Conservation (phyloP, 495 filamentous ascomycete species). For the Tuber microsphaerosporum region DNA sequence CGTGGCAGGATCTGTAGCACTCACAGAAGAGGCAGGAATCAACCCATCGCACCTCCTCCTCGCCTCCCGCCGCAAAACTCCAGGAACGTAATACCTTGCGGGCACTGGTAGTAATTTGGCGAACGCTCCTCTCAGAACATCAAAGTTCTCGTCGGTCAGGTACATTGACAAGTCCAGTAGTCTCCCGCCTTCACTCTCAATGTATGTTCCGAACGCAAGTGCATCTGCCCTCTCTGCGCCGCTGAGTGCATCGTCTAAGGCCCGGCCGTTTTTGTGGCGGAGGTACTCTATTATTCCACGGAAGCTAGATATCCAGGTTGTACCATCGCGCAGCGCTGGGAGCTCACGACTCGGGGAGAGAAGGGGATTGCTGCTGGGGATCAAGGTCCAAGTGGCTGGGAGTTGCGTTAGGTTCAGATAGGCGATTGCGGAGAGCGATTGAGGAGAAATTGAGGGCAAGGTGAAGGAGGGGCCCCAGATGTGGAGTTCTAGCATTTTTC, state of each 20-base stretch:
- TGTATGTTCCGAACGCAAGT: constrained; percentile 51
- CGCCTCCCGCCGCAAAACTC: constrained; percentile 53
- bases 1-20: constrained; percentile 26
- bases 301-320: constrained; percentile 63
- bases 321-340: constrained; percentile 61
- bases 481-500: constrained; percentile 63
- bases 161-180: constrained; percentile 78
- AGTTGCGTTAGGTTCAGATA: constrained; percentile 58
- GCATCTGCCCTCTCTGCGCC: constrained; percentile 41
- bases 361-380: constrained; percentile 67
- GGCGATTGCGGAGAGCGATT: constrained; percentile 72
- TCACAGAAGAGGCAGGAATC: constrained; percentile 19
- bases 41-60: constrained; percentile 43
- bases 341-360: constrained; percentile 73
- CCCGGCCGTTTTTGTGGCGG: constrained; percentile 44
- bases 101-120: constrained; percentile 61
- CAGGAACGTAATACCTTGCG: constrained; percentile 67
- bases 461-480: constrained; percentile 85
- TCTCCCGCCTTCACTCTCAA: constrained; percentile 57
- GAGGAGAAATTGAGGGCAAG: constrained; percentile 81
- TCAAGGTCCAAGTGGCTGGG: constrained; percentile 60
- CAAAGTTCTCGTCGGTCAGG: constrained; percentile 78
- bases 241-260: constrained; percentile 37
- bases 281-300: constrained; percentile 67
- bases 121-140: not conserved